Base-by-base conservation (phyloP, 139 green algal species). In the Prasinococcaceae sp. region DNA sequence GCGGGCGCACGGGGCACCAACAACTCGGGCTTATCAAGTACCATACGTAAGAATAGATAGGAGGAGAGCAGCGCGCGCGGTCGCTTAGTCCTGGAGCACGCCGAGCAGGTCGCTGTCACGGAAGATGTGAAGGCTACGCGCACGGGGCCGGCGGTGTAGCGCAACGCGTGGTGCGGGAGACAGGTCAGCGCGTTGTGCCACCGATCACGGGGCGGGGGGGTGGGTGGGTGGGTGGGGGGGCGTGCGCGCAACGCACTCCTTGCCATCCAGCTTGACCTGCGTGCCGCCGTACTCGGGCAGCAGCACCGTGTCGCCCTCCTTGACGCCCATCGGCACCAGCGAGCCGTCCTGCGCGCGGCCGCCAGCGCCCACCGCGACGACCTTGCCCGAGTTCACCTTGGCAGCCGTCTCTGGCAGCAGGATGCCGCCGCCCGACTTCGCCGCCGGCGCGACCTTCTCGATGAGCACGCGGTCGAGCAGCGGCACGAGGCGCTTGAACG, bases 211-310 rank as follows among this genome's bases (percentile, higher is more conserved):
- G 10, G 32, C 9, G 32, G 32, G 0, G n/a, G n/a, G n/a, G n/a
- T n/a, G n/a, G n/a, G n/a, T n/a, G n/a, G n/a, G n/a, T n/a, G n/a
- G n/a, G n/a, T n/a, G n/a, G n/a, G n/a, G n/a, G n/a, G n/a, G n/a
- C n/a, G n/a, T n/a, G n/a, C n/a, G n/a, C n/a, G n/a, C n/a, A 0
- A 77, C 84, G 84, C 63, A 95, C 80, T 97, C 87, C 47, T 94
- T 93, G 16, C 79, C 79, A 12, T 82, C 78, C 33, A 98, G 70
- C 76, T 97, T 96, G 9, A 98, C 58, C 16, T 70, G 45, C 25
- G 52, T 76, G 42, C 90, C 90, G 4, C 90, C 90, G 60, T 90
- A 98, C 53, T 97, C 90, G 30, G 90, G 90, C 33, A 98, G 78
- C 54, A 98, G 55, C 27, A 98, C 90, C 37, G 76, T 90, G 73